A percentile compares a stretch with the other conserved stretches of the same genome.
phyloP scores from a whole-genome alignment of 805 yeast species.

The Pichia nakasei region DNA sequence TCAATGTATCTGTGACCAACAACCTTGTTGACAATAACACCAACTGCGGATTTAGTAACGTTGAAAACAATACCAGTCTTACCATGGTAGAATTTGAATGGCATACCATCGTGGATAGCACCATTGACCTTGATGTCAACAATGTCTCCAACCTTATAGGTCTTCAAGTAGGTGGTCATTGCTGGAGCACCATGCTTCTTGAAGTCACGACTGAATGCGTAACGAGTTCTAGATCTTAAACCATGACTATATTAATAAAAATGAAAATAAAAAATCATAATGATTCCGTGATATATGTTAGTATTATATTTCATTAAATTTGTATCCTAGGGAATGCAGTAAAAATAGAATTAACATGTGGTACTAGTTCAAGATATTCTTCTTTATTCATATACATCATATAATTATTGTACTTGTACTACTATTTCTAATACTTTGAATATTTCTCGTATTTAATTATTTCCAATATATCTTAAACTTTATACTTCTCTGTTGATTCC shows the following conservation, averaged over 20 bases:
- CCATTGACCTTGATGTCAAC: conserved; percentile 99
- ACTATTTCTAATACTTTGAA: no score
- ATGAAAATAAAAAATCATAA: background rate
- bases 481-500: no score
- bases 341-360: no score
- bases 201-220: conserved; percentile 99
- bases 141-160: conserved; percentile 98
- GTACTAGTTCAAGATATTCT: no score
- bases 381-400: no score
- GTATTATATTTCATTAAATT: conserved; percentile 5
- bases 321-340: no score
- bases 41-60: conserved; percentile 97
- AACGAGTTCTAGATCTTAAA: conserved; percentile 99
- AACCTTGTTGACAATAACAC: conserved; percentile 96
- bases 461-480: no score
- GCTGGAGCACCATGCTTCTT: conserved; percentile 93
- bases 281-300: no score
- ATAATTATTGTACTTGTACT: no score
- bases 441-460: no score
- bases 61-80: conserved; percentile 99
- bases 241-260: conserved; percentile 60
- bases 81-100: conserved; percentile 99
- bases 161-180: conserved; percentile 93
- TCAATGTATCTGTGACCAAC: conserved; percentile 98
- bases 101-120: conserved; percentile 99